phyloP scores from a whole-genome alignment of 768 basidiomycete genomes.

The Calocybe indica region DNA sequence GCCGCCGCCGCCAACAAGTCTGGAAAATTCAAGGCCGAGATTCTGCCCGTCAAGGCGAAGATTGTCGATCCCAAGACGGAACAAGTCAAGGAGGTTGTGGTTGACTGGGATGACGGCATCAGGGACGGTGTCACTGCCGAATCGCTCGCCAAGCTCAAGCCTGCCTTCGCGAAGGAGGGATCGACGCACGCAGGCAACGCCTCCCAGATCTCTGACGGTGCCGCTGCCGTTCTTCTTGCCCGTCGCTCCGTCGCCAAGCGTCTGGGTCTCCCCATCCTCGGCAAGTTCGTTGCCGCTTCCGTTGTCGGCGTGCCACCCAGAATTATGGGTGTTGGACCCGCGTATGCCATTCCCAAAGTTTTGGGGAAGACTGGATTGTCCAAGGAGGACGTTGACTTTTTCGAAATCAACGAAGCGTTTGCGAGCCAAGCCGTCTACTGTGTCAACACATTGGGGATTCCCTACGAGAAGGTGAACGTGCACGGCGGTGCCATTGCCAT shows the following conservation, averaged over 20 bases:
- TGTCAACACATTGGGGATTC: slow-evolving; percentile 63
- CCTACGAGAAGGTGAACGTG: slow-evolving; percentile 76
- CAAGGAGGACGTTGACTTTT: slow-evolving; percentile 79
- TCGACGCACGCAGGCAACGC: slow-evolving; percentile 81
- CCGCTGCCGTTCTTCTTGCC: slow-evolving; percentile 82
- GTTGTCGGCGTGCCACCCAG: slow-evolving; percentile 79
- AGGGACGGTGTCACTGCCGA: slow-evolving; percentile 79
- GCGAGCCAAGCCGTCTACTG: slow-evolving; percentile 77
- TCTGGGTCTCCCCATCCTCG: slow-evolving; percentile 80
- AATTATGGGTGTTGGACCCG: slow-evolving; percentile 91
- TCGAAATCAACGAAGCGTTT: slow-evolving; percentile 90
- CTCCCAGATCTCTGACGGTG: slow-evolving; percentile 89
- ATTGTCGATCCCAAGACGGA: slow-evolving; percentile 71
- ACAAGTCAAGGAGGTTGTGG: slow-evolving; percentile 56
- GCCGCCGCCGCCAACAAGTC: slow-evolving; percentile 76
- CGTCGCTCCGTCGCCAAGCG: slow-evolving; percentile 75
- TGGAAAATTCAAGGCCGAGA: slow-evolving; percentile 80
- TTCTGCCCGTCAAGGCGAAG: slow-evolving; percentile 71
- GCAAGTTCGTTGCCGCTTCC: slow-evolving; percentile 72
- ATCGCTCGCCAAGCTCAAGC: slow-evolving; percentile 74
- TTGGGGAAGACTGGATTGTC: slow-evolving; percentile 62
- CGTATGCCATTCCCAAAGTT: slow-evolving; percentile 73
- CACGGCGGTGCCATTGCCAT: slow-evolving; percentile 88
- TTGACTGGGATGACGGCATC: slow-evolving; percentile 82
- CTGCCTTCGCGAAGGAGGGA: slow-evolving; percentile 76